Evolutionary conservation across 176 grass and related monocot species (phyloP).

Genomic region (Cymbopogon citratus): DNA sequence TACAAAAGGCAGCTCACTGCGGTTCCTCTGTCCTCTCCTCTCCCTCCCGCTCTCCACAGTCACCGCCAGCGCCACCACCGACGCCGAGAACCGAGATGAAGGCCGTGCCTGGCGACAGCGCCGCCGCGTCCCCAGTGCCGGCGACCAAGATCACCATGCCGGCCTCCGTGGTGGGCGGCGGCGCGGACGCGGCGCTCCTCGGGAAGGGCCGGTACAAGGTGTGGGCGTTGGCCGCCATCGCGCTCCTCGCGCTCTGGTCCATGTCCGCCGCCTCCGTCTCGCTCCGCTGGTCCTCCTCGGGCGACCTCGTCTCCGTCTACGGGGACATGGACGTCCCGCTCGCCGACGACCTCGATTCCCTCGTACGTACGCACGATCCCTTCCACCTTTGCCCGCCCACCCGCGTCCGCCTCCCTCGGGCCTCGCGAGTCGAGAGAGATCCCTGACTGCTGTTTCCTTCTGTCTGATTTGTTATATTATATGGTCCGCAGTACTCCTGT

Average conservation of each 20-base stretch:
- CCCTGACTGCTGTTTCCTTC: not conserved
- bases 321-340: conserved; percentile 31
- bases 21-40: not conserved
- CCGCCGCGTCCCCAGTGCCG: not conserved
- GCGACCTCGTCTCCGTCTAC: conserved; percentile 22
- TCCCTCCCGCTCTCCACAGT: not conserved
- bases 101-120: conserved; percentile 12
- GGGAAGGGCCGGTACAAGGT: conserved; percentile 81
- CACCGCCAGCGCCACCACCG: no score
- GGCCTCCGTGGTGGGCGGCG: not conserved
- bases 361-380: conserved; percentile 10
- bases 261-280: conserved; percentile 87
- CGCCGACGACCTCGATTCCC: conserved; percentile 53
- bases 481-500: no score
- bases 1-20: conserved; percentile 29
- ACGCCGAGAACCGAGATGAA: conserved; percentile 40
- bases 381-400: not conserved
- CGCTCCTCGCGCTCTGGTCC: conserved; percentile 92
- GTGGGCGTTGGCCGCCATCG: conserved; percentile 82
- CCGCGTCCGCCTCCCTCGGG: not conserved
- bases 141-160: conserved; percentile 34
- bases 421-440: not conserved
- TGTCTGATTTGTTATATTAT: not conserved
- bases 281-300: conserved; percentile 69
- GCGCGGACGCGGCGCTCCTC: conserved; percentile 24